Evolutionary conservation across 345 rosid species (phyloP).

Genomic region (Clausena lansium): DNA sequence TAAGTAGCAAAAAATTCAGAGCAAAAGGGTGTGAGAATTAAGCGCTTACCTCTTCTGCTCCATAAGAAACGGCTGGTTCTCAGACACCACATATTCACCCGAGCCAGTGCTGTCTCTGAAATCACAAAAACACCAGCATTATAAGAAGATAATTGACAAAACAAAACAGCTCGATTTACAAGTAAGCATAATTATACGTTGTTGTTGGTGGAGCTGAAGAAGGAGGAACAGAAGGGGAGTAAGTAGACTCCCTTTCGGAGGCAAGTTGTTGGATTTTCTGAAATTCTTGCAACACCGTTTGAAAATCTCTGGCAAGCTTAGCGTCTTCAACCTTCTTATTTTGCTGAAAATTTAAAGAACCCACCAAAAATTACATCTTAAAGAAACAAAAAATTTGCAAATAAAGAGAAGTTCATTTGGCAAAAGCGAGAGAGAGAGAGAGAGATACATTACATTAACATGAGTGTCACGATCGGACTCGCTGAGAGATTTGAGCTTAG

Average conservation of each 20-base stretch:
- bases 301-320: conserved; percentile 69
- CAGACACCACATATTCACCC: conserved; percentile 28
- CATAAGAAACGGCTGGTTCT: conserved; percentile 47
- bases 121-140: conserved; percentile 1
- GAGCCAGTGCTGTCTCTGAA: conserved; percentile 36
- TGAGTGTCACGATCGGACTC: conserved; percentile 43
- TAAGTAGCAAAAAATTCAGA: neutral
- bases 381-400: too few species aligned
- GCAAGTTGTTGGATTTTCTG: conserved; percentile 72
- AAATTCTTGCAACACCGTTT: conserved; percentile 52
- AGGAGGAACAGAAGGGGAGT: conserved; percentile 49
- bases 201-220: conserved; percentile 23
- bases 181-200: conserved; percentile 9
- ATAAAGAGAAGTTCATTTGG: neutral
- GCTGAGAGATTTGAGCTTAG: conserved; percentile 56
- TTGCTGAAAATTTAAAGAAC: conserved; percentile 26
- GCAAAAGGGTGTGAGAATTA: neutral
- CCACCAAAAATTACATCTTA: neutral
- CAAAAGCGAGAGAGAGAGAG: neutral
- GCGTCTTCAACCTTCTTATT: conserved; percentile 69
- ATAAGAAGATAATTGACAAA: neutral
- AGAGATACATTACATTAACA: conserved; percentile 31
- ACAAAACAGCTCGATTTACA: neutral
- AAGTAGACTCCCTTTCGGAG: conserved; percentile 60
- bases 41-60: conserved; percentile 42